Evolutionary conservation across 208 protist species (phyloP).

Genomic region (Acanthamoeba polyphaga): DNA sequence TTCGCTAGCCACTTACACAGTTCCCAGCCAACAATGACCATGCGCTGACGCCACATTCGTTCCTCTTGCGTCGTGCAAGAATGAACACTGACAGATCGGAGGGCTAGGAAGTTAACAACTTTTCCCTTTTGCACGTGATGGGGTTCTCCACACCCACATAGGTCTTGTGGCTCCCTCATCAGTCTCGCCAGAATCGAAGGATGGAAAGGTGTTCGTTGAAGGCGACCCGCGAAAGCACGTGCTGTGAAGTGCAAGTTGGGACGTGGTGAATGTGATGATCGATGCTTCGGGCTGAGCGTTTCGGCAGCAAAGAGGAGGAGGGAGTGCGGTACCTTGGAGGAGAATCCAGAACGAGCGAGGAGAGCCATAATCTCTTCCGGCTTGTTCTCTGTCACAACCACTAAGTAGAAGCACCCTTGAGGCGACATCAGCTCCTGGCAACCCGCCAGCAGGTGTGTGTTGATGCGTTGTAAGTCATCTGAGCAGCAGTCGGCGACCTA

Average conservation of each 20-base stretch:
- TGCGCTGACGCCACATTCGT: no score
- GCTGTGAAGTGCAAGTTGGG: background rate
- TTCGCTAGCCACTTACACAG: no score
- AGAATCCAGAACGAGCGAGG: constrained; percentile 29
- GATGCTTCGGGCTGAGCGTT: no score
- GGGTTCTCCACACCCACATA: no score
- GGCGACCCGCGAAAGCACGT: background rate
- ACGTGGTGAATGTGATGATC: background rate
- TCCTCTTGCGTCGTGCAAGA: no score
- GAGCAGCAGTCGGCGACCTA: background rate
- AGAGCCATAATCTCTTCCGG: constrained; percentile 75
- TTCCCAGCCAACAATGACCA: no score
- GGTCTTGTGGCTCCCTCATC: background rate
- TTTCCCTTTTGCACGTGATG: no score
- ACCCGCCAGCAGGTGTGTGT: no score
- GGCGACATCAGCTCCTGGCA: constrained; percentile 71
- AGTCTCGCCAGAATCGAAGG: constrained; percentile 18
- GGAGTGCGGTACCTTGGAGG: background rate
- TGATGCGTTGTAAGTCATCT: background rate
- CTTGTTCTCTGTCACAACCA: constrained; percentile 82
- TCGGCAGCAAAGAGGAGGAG: background rate
- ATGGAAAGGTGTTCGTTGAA: constrained; percentile 65
- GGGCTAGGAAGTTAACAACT: no score
- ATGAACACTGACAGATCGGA: no score
- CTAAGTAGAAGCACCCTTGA: constrained; percentile 81